These are phyloP conservation scores for Cephaloascus albidus DNA, from an alignment of 805 yeast genomes.

Conservation along the genomic window DNA sequence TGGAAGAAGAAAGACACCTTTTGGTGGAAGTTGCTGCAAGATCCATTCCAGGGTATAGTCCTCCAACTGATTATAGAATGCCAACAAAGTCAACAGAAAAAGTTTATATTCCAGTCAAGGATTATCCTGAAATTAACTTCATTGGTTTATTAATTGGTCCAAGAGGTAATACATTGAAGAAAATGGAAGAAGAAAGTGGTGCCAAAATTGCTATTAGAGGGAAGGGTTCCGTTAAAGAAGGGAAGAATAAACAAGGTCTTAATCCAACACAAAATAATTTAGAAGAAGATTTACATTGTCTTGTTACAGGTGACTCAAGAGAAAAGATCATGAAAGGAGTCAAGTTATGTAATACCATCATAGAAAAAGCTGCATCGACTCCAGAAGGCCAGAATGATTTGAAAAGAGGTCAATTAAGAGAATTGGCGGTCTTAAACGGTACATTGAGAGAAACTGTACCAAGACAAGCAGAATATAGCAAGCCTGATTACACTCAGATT, in stretches of 20 bases:
- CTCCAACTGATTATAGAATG: constrained; percentile 76
- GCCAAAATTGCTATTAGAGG: constrained; percentile 91
- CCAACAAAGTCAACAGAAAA: constrained; percentile 67
- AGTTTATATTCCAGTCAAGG: constrained; percentile 73
- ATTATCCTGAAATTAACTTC: constrained; percentile 87
- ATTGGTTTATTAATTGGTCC: constrained; percentile 91
- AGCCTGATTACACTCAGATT: constrained; percentile 41
- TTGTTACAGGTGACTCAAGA: constrained; percentile 75
- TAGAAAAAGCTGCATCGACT: constrained; percentile 74
- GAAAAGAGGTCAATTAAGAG: constrained; percentile 84
- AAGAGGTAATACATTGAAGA: constrained; percentile 82
- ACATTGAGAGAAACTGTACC: constrained; percentile 78
- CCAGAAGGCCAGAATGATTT: constrained; percentile 93
- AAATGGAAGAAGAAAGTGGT: constrained; percentile 76
- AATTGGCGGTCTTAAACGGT: constrained; percentile 90
- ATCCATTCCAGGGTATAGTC: constrained; percentile 63
- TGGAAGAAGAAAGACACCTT: constrained; percentile 73
- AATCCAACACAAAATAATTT: constrained; percentile 40
- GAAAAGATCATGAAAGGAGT: constrained; percentile 72
- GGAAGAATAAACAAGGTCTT: constrained; percentile 42
- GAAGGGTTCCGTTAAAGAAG: constrained; percentile 92
- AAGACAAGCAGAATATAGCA: constrained; percentile 29
- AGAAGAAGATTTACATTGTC: constrained; percentile 82
- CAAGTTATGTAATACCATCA: constrained; percentile 61
- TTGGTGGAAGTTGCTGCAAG: constrained; percentile 70